Percentiles rank a stretch among this genome's conserved stretches.
These are phyloP conservation scores for Leavenworthia alabamica DNA, from an alignment of 345 rosid species.

Conservation along the genomic window DNA sequence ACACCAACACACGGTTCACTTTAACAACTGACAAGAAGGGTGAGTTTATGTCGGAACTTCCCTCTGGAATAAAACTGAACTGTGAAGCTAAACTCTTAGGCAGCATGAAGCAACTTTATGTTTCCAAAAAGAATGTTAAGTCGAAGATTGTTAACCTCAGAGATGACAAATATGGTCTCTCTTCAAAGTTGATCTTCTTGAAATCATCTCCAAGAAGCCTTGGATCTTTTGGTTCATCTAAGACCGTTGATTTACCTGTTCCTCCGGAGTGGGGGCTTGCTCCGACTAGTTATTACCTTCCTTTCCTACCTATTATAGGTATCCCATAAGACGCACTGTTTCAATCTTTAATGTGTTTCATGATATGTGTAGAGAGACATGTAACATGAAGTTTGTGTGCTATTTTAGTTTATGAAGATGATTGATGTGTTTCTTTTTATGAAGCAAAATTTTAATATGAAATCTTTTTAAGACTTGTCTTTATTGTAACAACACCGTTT, in stretches of 20 bases:
- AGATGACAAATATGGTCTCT: conserved; percentile 36
- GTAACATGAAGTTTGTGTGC: conserved; percentile 19
- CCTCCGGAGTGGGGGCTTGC: conserved; percentile 88
- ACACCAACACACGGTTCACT: conserved; percentile 35
- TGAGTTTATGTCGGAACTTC: conserved; percentile 48
- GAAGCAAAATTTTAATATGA: background rate
- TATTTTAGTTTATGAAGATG: conserved; percentile 10
- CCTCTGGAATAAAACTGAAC: conserved; percentile 20
- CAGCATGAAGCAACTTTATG: conserved; percentile 51
- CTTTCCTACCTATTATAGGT: conserved; percentile 82
- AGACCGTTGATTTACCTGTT: conserved; percentile 68
- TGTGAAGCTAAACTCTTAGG: conserved; percentile 63
- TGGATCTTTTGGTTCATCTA: conserved; percentile 41
- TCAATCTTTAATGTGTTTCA: background rate
- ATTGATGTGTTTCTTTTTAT: background rate
- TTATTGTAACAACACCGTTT: background rate
- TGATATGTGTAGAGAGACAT: conserved; percentile 10
- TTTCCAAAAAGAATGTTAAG: conserved; percentile 32
- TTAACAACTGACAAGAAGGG: conserved; percentile 46
- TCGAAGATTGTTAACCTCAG: conserved; percentile 41
- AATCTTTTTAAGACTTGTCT: background rate
- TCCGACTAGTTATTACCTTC: conserved; percentile 72
- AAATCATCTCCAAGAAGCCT: conserved; percentile 36
- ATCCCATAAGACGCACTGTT: conserved; percentile 45
- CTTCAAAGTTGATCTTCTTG: conserved; percentile 60